These are phyloP conservation scores for Hexamita inflata DNA, from an alignment of 208 protist genomes.

Conservation along the genomic window DNA sequence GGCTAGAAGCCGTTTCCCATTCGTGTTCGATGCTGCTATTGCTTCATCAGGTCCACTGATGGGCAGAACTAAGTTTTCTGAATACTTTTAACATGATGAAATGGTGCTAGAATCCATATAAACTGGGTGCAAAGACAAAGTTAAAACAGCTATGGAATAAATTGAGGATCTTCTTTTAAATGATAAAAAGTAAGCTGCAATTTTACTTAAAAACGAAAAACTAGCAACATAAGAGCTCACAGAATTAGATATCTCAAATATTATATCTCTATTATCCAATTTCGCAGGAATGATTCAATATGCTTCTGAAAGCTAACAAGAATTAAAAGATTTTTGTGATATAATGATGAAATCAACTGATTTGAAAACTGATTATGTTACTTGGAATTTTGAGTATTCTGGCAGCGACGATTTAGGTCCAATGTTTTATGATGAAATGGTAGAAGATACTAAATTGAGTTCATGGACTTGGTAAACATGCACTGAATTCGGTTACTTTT, in stretches of 20 bases:
- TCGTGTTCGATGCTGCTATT: slow-evolving; percentile 14
- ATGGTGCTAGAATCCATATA: background rate
- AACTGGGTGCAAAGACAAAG: background rate
- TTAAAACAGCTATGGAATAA: background rate
- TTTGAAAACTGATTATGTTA: too few species aligned
- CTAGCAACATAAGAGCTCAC: too few species aligned
- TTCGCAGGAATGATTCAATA: too few species aligned
- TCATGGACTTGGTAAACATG: slow-evolving; percentile 20
- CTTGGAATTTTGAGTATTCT: too few species aligned
- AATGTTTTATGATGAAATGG: too few species aligned
- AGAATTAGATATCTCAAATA: too few species aligned
- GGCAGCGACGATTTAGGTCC: too few species aligned
- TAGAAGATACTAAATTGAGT: background rate
- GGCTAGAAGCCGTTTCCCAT: slow-evolving; percentile 17
- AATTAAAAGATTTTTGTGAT: too few species aligned
- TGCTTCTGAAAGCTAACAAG: too few species aligned
- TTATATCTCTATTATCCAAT: too few species aligned
- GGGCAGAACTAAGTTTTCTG: background rate
- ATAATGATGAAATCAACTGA: too few species aligned
- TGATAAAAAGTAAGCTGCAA: background rate
- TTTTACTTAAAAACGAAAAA: background rate
- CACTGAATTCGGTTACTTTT: slow-evolving; percentile 10
- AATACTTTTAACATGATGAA: slow-evolving; percentile 1
- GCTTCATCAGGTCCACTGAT: slow-evolving; percentile 31
- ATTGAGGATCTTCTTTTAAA: background rate